A percentile compares a stretch with the other conserved stretches of the same genome.
Evolutionary conservation across 1,284 basidiomycete genomes (phyloP).

Genomic region (Marasmius tenuissimus): DNA sequence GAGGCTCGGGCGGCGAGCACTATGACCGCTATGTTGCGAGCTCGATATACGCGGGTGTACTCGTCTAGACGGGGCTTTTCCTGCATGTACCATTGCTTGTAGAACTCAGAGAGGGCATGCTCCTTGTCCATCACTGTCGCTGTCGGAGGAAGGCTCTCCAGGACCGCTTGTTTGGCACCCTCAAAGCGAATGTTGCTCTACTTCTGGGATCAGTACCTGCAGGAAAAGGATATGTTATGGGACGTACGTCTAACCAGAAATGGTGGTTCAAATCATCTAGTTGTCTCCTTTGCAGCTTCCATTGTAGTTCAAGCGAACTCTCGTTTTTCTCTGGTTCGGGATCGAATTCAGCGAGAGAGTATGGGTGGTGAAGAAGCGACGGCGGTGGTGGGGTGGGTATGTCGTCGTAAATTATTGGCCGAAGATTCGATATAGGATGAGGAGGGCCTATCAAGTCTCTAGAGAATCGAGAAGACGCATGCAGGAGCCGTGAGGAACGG

Average conservation of each 20-base stretch:
- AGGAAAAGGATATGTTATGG: background rate
- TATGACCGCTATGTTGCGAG: slow-evolving; percentile 55
- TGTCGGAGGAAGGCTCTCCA: slow-evolving; percentile 54
- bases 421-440: slow-evolving; percentile 74
- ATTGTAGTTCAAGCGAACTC: slow-evolving; percentile 58
- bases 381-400: slow-evolving; percentile 29
- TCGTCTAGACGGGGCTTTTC: slow-evolving; percentile 54
- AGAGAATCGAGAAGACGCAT: slow-evolving; percentile 33
- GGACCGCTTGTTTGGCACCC: slow-evolving; percentile 55
- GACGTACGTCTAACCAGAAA: slow-evolving; percentile 77
- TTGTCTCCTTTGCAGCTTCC: slow-evolving; percentile 65
- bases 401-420: slow-evolving; percentile 73
- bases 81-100: slow-evolving; percentile 68
- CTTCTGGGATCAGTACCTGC: slow-evolving; percentile 3
- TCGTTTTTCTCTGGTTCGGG: slow-evolving; percentile 22
- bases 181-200: slow-evolving; percentile 77
- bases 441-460: slow-evolving; percentile 66
- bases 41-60: slow-evolving; percentile 66
- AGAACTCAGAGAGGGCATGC: slow-evolving; percentile 66
- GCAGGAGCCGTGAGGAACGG: slow-evolving; percentile 33
- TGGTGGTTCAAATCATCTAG: slow-evolving; percentile 70
- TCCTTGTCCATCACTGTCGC: slow-evolving; percentile 57
- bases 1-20: slow-evolving; percentile 51
- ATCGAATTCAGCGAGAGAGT: slow-evolving; percentile 15
- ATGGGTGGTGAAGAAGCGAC: slow-evolving; percentile 13